phyloP scores from a whole-genome alignment of 202 grass and related monocot genomes.

The Panicum virgatum region DNA sequence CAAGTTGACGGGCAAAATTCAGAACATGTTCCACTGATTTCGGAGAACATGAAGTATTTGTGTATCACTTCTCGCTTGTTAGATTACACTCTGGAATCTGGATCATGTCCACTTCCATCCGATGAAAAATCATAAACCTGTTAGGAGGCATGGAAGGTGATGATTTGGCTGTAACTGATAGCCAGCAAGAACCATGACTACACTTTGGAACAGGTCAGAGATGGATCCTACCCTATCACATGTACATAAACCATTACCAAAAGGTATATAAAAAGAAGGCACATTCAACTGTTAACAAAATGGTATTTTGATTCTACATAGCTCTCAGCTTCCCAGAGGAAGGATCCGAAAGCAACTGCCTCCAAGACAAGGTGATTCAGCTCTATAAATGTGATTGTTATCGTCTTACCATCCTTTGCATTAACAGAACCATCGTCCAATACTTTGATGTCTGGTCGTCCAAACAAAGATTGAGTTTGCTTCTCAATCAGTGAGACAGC shows the following conservation, averaged over 20 bases:
- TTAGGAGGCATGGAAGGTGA: neutral
- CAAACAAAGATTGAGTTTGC: constrained; percentile 94
- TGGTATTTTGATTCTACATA: constrained; percentile 86
- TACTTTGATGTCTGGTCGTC: constrained; percentile 82
- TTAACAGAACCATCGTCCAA: constrained; percentile 73
- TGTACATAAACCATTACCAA: constrained; percentile 21
- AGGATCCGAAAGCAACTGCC: constrained; percentile 82
- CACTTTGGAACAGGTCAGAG: constrained; percentile 11
- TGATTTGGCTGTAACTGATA: constrained; percentile 16
- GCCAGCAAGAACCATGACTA: constrained; percentile 5
- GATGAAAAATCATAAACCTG: constrained; percentile 7
- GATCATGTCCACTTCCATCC: neutral
- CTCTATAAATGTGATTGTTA: constrained; percentile 75
- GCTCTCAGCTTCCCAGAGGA: constrained; percentile 92
- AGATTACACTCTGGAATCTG: constrained; percentile 26
- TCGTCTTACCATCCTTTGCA: constrained; percentile 68
- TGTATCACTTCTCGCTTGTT: neutral
- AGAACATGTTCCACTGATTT: neutral
- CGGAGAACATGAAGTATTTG: neutral
- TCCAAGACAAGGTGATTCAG: constrained; percentile 82
- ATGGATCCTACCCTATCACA: constrained; percentile 36
- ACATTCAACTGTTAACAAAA: constrained; percentile 75
- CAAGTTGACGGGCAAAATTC: neutral
- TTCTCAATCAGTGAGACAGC: constrained; percentile 90
- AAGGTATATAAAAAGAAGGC: neutral